A percentile compares a stretch with the other conserved stretches of the same genome.
Conservation (phyloP, 768 basidiomycete species). For the Auricularia cornea region DNA sequence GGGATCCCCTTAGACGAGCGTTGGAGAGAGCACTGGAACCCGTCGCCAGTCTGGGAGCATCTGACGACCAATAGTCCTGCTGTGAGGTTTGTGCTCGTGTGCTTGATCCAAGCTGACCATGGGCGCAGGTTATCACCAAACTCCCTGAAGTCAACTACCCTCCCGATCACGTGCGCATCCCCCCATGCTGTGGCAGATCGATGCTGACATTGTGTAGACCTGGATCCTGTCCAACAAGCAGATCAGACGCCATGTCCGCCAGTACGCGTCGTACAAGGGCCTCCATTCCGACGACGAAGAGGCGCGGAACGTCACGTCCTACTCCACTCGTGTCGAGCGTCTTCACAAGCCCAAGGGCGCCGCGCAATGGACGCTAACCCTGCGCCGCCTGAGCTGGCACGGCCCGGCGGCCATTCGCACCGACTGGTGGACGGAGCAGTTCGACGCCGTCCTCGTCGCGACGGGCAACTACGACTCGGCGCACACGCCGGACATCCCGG, state of each 20-base stretch:
- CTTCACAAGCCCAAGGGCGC: background rate
- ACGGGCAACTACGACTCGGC: conserved; percentile 26
- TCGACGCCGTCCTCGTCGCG: conserved; percentile 27
- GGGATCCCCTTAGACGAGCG: background rate
- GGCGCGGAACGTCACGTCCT: background rate
- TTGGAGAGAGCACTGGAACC: background rate
- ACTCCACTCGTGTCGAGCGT: background rate
- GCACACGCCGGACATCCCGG: conserved; percentile 25
- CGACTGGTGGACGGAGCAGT: conserved; percentile 23
- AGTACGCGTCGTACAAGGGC: background rate
- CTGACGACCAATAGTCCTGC: background rate
- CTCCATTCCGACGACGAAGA: background rate
- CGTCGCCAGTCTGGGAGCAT: background rate
- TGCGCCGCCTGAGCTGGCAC: conserved; percentile 1
- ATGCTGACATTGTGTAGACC: background rate
- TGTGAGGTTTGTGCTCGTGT: background rate
- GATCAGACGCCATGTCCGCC: background rate
- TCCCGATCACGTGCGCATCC: background rate
- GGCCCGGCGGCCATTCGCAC: background rate
- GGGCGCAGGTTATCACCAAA: background rate
- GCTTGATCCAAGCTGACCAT: background rate
- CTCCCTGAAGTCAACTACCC: background rate
- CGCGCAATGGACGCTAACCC: conserved; percentile 3
- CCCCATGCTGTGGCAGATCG: background rate
- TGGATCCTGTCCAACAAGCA: background rate